Evolutionary conservation across 2,329 filamentous ascomycete species (phyloP).

Genomic region (Phyllosticta citriasiana): DNA sequence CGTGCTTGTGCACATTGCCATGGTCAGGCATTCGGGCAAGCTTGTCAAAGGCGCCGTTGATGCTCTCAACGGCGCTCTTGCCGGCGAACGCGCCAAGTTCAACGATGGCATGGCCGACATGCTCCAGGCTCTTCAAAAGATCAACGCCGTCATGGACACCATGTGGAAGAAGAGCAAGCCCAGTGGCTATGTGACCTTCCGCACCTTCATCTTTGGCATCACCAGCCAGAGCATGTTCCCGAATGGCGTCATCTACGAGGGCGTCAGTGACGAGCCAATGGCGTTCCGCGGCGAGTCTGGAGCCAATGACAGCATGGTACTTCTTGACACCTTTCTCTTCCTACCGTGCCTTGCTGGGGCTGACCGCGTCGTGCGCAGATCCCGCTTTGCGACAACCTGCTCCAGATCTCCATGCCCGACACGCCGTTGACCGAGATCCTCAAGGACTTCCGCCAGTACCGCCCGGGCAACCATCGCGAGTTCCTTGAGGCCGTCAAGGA

Average conservation of each 20-base stretch:
- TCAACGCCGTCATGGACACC: constrained; percentile 71
- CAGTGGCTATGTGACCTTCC: constrained; percentile 75
- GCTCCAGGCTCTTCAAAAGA: constrained; percentile 53
- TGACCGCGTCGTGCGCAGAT: constrained; percentile 37
- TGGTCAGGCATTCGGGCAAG: constrained; percentile 77
- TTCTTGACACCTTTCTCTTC: constrained; percentile 1
- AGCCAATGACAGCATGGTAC: constrained; percentile 82
- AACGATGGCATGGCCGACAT: constrained; percentile 44
- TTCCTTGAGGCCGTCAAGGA: constrained; percentile 66
- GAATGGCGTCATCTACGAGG: constrained; percentile 80
- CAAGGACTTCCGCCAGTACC: constrained; percentile 78
- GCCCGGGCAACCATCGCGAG: constrained; percentile 77
- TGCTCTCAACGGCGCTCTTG: constrained; percentile 46
- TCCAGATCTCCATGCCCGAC: constrained; percentile 76
- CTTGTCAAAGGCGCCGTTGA: constrained; percentile 64
- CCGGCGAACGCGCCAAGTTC: constrained; percentile 43
- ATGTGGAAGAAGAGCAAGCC: constrained; percentile 92
- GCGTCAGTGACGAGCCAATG: constrained; percentile 63
- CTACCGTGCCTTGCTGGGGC: not conserved
- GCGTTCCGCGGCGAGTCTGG: constrained; percentile 87
- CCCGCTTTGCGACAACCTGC: constrained; percentile 77
- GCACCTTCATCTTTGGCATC: constrained; percentile 95
- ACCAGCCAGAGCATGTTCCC: constrained; percentile 92
- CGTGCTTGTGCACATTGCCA: constrained; percentile 90
- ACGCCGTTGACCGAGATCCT: constrained; percentile 85